Base-by-base conservation (phyloP, 805 yeast genomes). In the Ogataea pini region DNA sequence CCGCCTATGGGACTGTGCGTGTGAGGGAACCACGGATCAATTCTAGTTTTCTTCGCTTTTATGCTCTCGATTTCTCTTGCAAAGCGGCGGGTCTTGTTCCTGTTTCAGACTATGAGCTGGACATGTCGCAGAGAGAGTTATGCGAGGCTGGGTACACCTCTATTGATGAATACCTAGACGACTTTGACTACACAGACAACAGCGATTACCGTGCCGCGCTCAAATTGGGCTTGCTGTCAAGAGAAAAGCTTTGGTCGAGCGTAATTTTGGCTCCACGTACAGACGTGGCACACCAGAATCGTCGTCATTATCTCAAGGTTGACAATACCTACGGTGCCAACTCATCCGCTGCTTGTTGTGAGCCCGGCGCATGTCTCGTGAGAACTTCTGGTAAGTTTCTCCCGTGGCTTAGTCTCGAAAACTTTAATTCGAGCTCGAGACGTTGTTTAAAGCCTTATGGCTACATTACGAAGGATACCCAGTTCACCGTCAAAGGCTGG, bases 401-500 rank as follows among this genome's bases (percentile, higher is more conserved):
- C 44, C 68, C 69, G 1, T 65, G 69, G 69, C 44, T 56, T 6
- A 62, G 55, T 36, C 36, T 61, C 4, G 42, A 55, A 29, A 58
- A 61, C 39, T 57, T 54, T 32, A 49, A 48, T 17, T 52, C 49
- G 14, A 34, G 7, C 32, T 45, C 42, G 22, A 55, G 50, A 36
- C 48, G 49, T 29, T 52, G 60, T 33, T 50, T 63, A 9, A 59
- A 52, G 27, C 69, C 71, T 2, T 57, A 50, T 37, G 71, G 72
- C 10, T 27, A 19, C 24, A 33, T 63, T 17, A 46, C 58, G 13
- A 56, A 60, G 37, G 52, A 56, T 38, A 56, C 51, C 29, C 82
- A 78, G 54, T 78, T 70, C 52, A 76, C 80, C 12, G 76, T 73
- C 14, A 75, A 72, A 53, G 80, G 80, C 6, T 77, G 81, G 80